These are phyloP conservation scores for Mariannaea sp. DNA, from an alignment of 2,329 filamentous ascomycete genomes.

Conservation along the genomic window DNA sequence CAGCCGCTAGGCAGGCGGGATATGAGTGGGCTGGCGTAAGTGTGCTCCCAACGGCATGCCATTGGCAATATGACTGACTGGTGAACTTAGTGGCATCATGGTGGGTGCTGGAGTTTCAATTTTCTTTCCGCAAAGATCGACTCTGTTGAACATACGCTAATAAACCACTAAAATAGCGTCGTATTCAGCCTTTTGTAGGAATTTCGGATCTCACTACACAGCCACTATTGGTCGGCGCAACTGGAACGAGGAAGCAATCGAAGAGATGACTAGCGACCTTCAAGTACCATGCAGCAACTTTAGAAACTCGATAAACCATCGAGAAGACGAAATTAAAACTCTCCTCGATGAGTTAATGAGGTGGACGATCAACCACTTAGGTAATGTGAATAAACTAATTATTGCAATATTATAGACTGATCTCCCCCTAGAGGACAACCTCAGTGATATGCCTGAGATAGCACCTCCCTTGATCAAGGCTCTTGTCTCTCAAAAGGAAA, in stretches of 20 bases:
- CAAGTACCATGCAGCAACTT: constrained; percentile 40
- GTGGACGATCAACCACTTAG: constrained; percentile 19
- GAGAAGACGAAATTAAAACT: constrained; percentile 1
- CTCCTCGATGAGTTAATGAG: constrained; percentile 1
- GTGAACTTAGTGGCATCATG: constrained; percentile 37
- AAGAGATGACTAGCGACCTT: constrained; percentile 43
- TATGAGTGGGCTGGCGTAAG: constrained; percentile 44
- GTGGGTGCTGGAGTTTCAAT: constrained; percentile 15
- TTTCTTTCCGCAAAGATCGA: background rate
- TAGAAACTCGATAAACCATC: background rate
- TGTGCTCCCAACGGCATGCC: constrained; percentile 3
- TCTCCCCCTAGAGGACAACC: background rate
- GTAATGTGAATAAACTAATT: constrained; percentile 11
- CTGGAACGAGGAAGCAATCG: constrained; percentile 53
- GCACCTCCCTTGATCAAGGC: constrained; percentile 29
- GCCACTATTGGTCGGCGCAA: constrained; percentile 33
- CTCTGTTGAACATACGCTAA: background rate
- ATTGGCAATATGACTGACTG: constrained; percentile 5
- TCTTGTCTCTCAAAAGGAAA: constrained; percentile 35
- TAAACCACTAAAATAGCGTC: constrained; percentile 27
- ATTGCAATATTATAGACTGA: background rate
- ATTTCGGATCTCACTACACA: constrained; percentile 47
- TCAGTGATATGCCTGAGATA: constrained; percentile 6
- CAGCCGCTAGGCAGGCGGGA: constrained; percentile 36
- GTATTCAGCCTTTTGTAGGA: constrained; percentile 50